These are phyloP conservation scores for Salvia splendens DNA, from an alignment of 257 asterid species.

Conservation along the genomic window DNA sequence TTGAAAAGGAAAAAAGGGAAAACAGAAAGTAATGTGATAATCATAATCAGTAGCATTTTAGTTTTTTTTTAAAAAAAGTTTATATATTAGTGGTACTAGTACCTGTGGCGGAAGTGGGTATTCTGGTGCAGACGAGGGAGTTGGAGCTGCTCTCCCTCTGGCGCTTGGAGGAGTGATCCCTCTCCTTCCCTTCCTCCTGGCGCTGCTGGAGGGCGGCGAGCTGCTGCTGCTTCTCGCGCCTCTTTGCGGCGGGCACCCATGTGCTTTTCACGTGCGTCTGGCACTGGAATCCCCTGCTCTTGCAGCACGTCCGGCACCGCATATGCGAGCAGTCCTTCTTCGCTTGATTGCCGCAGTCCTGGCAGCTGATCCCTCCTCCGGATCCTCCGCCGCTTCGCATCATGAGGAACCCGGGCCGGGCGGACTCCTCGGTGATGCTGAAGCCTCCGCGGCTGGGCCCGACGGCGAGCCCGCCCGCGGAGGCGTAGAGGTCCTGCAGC, in stretches of 20 bases:
- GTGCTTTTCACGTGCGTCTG: conserved; percentile 82
- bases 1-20: conserved; percentile 21
- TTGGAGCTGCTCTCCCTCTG: conserved; percentile 41
- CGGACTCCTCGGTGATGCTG: conserved; percentile 44
- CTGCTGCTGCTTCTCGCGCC: conserved; percentile 72
- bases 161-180: background rate
- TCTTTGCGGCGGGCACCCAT: conserved; percentile 87
- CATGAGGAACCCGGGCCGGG: conserved; percentile 62
- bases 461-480: conserved; percentile 56
- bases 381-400: conserved; percentile 54
- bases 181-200: conserved; percentile 12
- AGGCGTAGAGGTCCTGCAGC: conserved; percentile 66
- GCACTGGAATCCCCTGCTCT: conserved; percentile 82
- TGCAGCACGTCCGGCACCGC: conserved; percentile 93
- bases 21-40: no score
- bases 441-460: conserved; percentile 52
- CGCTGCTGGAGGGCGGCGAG: conserved; percentile 42
- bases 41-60: no score
- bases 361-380: conserved; percentile 77
- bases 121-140: conserved; percentile 59
- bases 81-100: background rate
- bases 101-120: conserved; percentile 47
- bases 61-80: no score
- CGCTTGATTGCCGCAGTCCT: conserved; percentile 89
- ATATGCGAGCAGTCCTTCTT: conserved; percentile 80